Percentiles rank a stretch among this genome's conserved stretches.
phyloP scores from a whole-genome alignment of 331 rosid species.

The Phaseolus coccineus region DNA sequence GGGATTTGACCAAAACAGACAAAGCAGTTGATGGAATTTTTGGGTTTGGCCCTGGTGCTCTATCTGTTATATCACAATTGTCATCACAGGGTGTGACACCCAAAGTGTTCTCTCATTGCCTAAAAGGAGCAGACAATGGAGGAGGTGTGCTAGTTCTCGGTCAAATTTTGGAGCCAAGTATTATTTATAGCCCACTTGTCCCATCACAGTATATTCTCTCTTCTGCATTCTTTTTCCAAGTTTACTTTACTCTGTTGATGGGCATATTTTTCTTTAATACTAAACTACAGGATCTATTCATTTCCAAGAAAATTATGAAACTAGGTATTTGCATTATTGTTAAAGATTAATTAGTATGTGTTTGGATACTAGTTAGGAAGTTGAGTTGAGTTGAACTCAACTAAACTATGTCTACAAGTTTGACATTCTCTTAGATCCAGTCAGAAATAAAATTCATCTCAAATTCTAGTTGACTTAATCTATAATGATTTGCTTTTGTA shows the following conservation, averaged over 20 bases:
- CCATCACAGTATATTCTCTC: conserved; percentile 85
- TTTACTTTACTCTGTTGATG: conserved; percentile 34
- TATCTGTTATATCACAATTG: conserved; percentile 89
- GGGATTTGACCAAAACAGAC: conserved; percentile 82
- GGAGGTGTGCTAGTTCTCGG: conserved; percentile 98
- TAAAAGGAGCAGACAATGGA: conserved; percentile 88
- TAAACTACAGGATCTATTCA: conserved; percentile 11
- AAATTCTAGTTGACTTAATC: no score
- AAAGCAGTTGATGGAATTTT: conserved; percentile 97
- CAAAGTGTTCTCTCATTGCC: conserved; percentile 91
- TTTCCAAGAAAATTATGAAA: conserved; percentile 22
- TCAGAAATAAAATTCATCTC: no score
- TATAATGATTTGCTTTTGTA: no score
- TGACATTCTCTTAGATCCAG: no score
- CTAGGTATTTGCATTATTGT: conserved; percentile 35
- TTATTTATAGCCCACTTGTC: conserved; percentile 93
- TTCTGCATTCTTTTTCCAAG: conserved; percentile 32
- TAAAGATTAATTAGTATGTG: neutral
- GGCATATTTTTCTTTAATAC: neutral
- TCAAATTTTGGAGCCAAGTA: conserved; percentile 95
- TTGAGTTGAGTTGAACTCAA: no score
- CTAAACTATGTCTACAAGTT: no score
- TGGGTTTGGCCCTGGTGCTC: conserved; percentile 91
- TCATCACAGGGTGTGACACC: conserved; percentile 82
- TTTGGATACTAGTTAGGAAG: no score